Base-by-base conservation (phyloP, 495 filamentous ascomycete genomes). In the Cudoniella acicularis region DNA sequence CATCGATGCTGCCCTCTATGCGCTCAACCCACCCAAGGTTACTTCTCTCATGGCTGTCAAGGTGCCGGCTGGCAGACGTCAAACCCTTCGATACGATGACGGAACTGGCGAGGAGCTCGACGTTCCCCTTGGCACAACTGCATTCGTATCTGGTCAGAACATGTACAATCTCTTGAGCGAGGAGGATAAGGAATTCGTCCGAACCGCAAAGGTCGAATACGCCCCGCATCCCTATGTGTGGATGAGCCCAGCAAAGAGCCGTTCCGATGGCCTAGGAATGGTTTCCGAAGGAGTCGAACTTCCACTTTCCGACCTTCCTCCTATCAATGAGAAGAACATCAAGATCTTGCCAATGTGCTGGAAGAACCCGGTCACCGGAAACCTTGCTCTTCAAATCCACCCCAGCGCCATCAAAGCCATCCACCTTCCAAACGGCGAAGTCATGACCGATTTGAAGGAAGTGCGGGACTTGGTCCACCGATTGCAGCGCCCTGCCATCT, bases 171-270 rank as follows among this genome's bases (percentile, higher is more conserved):
- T 78, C 6, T 75, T 90, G 0, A 85, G 83, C 18, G 75, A 79
- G 0, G 75, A 79, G 30, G 86, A 90, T 55, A 82, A 88, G 67
- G 77, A 80, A 50, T 87, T 91, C 61, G 86, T 77, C 16, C 77
- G 78, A 13, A 77, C 74, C 11, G 83, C 84, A 49, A 77, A 75
- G n/a, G 75, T 90, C 21, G 85, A 89, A 73, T 90, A 91, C 59
- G 86, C 87, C 0, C 80, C 87, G 26, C 87, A 91, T 57, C 87
- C 87, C 47, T 89, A 90, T 71, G 81, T 91, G 62, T 91, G 87
- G 87, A 90, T 90, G 83, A 81, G 76, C 54, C 69, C 73, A 22
- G 83, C 87, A 10, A 81, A 78, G 55, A 84, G 85, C 43, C 83
- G 79, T 3, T 75, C 85, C 21, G 83, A 83, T 50, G 87, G 87